phyloP scores from a whole-genome alignment of 2,329 filamentous ascomycete species.

The Ophiostoma pallidulum region DNA sequence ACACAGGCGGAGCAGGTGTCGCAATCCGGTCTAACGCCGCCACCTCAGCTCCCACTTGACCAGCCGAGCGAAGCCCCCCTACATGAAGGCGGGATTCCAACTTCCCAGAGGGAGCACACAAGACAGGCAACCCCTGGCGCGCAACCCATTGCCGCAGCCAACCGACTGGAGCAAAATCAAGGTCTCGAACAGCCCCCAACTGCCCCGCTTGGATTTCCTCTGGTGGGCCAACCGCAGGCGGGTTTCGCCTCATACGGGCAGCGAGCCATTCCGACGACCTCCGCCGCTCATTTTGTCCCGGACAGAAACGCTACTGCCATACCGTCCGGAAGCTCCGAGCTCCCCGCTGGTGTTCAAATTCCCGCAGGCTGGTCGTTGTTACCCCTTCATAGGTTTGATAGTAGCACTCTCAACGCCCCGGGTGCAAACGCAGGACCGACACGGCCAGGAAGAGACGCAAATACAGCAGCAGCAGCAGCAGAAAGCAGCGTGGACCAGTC shows the following conservation, averaged over 20 bases:
- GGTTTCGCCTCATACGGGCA: conserved; percentile 16
- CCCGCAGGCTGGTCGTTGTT: conserved; percentile 57
- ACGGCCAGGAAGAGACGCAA: no score
- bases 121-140: no score
- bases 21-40: not conserved
- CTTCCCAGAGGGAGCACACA: no score
- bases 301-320: conserved; percentile 40
- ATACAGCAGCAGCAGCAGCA: no score
- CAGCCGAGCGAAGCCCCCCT: no score
- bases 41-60: not conserved
- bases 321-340: conserved; percentile 49
- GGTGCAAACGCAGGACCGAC: not conserved
- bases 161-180: not conserved
- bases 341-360: conserved; percentile 55
- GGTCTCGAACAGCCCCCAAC: not conserved
- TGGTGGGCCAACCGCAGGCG: not conserved
- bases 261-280: conserved; percentile 29
- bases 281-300: conserved; percentile 39
- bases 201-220: not conserved
- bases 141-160: no score
- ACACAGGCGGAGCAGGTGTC: not conserved
- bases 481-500: no score
- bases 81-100: no score
- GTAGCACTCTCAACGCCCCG: not conserved
- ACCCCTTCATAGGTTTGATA: conserved; percentile 47